Conservation (phyloP, 2,329 filamentous ascomycete species). For the Mycosphaerella arachidis region DNA sequence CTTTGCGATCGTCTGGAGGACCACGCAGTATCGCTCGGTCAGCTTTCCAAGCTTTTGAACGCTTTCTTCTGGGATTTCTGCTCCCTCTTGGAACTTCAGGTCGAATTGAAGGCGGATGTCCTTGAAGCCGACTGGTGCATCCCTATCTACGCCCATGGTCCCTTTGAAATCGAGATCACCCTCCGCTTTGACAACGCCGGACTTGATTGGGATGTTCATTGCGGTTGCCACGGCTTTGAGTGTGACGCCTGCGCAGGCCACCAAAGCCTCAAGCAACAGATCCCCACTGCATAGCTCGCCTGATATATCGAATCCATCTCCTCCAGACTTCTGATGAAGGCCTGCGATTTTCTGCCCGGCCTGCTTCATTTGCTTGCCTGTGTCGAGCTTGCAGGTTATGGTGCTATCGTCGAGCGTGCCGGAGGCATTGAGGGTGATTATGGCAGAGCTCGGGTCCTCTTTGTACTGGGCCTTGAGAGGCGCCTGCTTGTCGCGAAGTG, state of each 20-base stretch:
- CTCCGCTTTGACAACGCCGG: conserved; percentile 42
- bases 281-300: conserved; percentile 49
- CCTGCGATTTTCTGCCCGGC: conserved; percentile 44
- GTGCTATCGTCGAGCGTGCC: conserved; percentile 43
- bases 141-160: conserved; percentile 46
- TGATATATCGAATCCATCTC: conserved; percentile 39
- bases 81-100: conserved; percentile 36
- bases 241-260: conserved; percentile 50
- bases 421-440: conserved; percentile 44
- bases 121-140: conserved; percentile 46
- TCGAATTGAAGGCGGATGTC: conserved; percentile 44
- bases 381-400: conserved; percentile 47
- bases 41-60: conserved; percentile 45
- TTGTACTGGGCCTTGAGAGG: conserved; percentile 47
- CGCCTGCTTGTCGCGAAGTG: conserved; percentile 46
- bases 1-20: conserved; percentile 38
- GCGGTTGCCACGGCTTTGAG: conserved; percentile 49
- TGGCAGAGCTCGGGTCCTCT: conserved; percentile 40
- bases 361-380: conserved; percentile 37
- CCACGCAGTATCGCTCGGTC: conserved; percentile 49
- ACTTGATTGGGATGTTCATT: conserved; percentile 41
- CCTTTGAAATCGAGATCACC: conserved; percentile 49
- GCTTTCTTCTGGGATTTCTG: conserved; percentile 39
- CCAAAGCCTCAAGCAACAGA: conserved; percentile 48
- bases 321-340: conserved; percentile 46